A percentile compares a stretch with the other conserved stretches of the same genome.
phyloP scores from a whole-genome alignment of 495 filamentous ascomycete genomes.

The Neurospora sp. region DNA sequence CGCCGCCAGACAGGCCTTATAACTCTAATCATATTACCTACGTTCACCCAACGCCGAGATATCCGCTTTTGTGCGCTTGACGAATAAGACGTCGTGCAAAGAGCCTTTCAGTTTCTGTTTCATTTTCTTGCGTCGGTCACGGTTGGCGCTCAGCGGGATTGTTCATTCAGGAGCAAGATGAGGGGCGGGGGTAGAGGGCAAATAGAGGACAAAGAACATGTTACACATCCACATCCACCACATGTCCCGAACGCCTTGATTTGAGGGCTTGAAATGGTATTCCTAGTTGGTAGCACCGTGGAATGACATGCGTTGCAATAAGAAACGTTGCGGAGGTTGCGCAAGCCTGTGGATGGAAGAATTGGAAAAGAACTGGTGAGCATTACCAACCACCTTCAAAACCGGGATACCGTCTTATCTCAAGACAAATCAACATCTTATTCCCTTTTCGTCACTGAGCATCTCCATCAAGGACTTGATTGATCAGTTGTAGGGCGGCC shows the following conservation, averaged over 20 bases:
- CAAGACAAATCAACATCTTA: background rate
- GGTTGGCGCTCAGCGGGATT: background rate
- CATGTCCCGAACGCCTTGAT: background rate
- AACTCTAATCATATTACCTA: background rate
- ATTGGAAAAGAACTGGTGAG: constrained; percentile 1
- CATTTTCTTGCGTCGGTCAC: constrained; percentile 13
- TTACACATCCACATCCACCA: background rate
- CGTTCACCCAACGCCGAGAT: constrained; percentile 8
- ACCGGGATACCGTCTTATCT: constrained; percentile 7
- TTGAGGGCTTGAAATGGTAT: background rate
- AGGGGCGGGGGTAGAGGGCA: background rate
- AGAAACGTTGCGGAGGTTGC: background rate
- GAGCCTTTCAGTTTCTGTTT: constrained; percentile 17
- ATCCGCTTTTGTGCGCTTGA: constrained; percentile 16
- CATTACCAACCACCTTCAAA: constrained; percentile 1
- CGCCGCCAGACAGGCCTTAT: background rate
- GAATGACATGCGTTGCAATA: constrained; percentile 5
- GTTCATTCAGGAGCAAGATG: background rate
- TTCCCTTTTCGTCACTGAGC: background rate
- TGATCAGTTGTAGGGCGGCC: background rate
- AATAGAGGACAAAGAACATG: background rate
- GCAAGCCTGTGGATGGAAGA: background rate
- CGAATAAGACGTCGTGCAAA: constrained; percentile 14
- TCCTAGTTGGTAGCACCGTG: background rate
- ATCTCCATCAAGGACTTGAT: background rate